Evolutionary conservation across 768 basidiomycete species (phyloP), one percentile per base, ranked within the genome.

Genomic region (Lactarius sp.): DNA sequence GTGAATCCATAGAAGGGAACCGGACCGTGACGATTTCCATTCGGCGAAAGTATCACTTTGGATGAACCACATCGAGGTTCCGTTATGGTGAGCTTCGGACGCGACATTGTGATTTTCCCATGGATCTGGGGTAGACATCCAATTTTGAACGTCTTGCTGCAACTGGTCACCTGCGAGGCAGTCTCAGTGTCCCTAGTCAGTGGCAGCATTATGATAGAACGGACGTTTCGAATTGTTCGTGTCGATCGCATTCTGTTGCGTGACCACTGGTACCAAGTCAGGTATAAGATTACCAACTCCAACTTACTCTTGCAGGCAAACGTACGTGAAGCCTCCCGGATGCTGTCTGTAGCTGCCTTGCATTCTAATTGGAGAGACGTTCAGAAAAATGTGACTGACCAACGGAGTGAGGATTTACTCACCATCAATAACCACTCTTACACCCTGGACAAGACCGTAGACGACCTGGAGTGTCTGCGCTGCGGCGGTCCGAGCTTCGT

Each of bases 1-100:
- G 31, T 27, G 36, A 13, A 59, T 41, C 58, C 58, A 59, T 39
- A 59, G 39, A 16, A n/a, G 37, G 4, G 37, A 51, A 18, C 37
- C 37, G 6, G 58, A 50, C 16, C n/a, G n/a, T n/a, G n/a, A n/a
- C n/a, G n/a, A 20, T 41, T 51, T 59, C 58, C 58, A 59, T 39
- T 41, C 20, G 14, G 9, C 7, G 9, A 33, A 52, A 6, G 10
- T n/a, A 2, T 52, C 14, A 7, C 51, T 41, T 6, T 34, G 4
- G n/a, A 52, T 12, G 27, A 59, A 59, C 58, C 58, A 59, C n/a
- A 18, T 34, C n/a, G 59, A 31, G 2, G 41, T 60, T 34, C 51
- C 51, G 4, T 6, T 22, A 13, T 52, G 49, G 51, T 16, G 50
- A 22, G 31, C 31, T 18, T 51, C 37, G 4, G 16, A 16, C 2